phyloP scores from a whole-genome alignment of 441 rosid species.

The Aleurites moluccanus region DNA sequence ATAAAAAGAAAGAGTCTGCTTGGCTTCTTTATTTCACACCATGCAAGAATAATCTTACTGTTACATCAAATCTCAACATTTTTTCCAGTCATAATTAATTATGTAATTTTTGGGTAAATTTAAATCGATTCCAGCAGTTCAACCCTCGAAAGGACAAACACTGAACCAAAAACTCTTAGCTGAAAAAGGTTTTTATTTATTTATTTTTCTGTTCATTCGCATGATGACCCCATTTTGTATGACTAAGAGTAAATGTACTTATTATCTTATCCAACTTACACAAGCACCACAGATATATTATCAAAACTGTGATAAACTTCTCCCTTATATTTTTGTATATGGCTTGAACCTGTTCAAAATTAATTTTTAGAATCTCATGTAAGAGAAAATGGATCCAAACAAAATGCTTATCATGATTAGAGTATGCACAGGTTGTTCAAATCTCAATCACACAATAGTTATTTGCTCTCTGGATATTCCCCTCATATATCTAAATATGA shows the following conservation, averaged over 20 bases:
- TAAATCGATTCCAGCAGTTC: too few species aligned
- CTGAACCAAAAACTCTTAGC: too few species aligned
- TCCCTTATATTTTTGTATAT: neutral
- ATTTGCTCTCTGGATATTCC: constrained; percentile 32
- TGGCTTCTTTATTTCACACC: too few species aligned
- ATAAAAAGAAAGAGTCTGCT: too few species aligned
- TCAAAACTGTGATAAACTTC: constrained; percentile 20
- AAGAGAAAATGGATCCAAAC: constrained; percentile 7
- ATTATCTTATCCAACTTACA: constrained; percentile 25
- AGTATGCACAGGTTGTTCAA: constrained; percentile 11
- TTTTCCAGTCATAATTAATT: too few species aligned
- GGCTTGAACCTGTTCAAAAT: constrained; percentile 18
- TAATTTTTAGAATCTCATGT: constrained; percentile 21
- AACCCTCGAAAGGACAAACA: too few species aligned
- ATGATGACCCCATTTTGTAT: constrained; percentile 18
- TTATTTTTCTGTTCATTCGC: neutral
- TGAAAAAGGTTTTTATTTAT: neutral
- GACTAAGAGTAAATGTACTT: neutral
- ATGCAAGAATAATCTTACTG: too few species aligned
- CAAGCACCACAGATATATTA: constrained; percentile 39
- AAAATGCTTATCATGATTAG: constrained; percentile 16
- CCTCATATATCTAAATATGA: neutral
- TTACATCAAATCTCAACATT: too few species aligned
- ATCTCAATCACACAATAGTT: constrained; percentile 31
- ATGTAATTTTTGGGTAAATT: too few species aligned